Evolutionary conservation across 106 monocot species (phyloP).

Genomic region (Agapanthus africanus): DNA sequence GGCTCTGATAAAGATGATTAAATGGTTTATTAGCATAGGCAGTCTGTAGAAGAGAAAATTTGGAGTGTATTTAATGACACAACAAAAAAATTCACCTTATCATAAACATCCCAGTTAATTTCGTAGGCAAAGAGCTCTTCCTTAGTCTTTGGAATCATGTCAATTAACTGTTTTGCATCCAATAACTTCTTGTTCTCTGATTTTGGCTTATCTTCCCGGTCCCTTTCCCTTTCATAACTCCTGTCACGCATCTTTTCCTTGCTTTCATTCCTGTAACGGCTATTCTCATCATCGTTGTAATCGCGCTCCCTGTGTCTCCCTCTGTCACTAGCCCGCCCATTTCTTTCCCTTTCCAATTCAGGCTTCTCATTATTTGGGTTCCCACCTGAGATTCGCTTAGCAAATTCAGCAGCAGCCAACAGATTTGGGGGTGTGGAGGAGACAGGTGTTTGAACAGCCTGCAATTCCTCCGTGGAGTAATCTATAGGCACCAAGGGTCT

Average conservation of each 20-base stretch:
- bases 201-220: slow-evolving; percentile 48
- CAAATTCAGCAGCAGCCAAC: slow-evolving; percentile 86
- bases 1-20: too few species aligned
- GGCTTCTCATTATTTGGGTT: slow-evolving; percentile 65
- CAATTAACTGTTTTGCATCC: slow-evolving; percentile 94
- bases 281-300: slow-evolving; percentile 29
- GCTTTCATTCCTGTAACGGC: slow-evolving; percentile 30
- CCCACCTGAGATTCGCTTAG: slow-evolving; percentile 60
- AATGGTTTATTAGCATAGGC: too few species aligned
- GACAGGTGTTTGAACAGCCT: slow-evolving; percentile 52
- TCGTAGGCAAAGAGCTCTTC: slow-evolving; percentile 86
- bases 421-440: slow-evolving; percentile 47
- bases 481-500: slow-evolving; percentile 95
- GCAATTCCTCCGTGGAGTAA: slow-evolving; percentile 87
- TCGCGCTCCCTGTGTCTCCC: slow-evolving; percentile 49
- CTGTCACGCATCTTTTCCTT: slow-evolving; percentile 55
- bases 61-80: background rate
- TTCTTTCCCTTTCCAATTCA: slow-evolving; percentile 56
- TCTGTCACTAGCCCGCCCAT: slow-evolving; percentile 42
- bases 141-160: slow-evolving; percentile 98
- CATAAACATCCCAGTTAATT: slow-evolving; percentile 90
- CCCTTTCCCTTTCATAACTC: slow-evolving; percentile 32
- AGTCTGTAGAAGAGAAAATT: background rate
- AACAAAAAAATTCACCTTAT: slow-evolving; percentile 88
- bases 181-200: slow-evolving; percentile 78